A percentile compares a stretch with the other conserved stretches of the same genome.
These are phyloP conservation scores for Wickerhamomyces alni DNA, from an alignment of 805 yeast genomes.

Conservation along the genomic window DNA sequence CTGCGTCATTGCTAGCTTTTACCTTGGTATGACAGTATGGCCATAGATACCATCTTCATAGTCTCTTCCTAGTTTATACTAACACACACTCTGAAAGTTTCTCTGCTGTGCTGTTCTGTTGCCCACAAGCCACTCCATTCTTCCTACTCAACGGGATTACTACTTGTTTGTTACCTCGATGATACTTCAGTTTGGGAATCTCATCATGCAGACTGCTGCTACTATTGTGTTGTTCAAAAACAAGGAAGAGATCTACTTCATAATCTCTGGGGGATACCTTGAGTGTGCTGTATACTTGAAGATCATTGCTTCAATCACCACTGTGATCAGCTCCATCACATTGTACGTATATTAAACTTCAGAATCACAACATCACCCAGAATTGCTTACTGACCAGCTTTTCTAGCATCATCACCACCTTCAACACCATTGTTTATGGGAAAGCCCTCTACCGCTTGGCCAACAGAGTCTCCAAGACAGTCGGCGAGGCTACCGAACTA, in stretches of 20 bases:
- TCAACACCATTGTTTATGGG: conserved; percentile 1
- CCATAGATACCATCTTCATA: too few species aligned
- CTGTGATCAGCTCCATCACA: neutral
- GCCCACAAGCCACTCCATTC: neutral
- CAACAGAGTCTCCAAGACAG: neutral
- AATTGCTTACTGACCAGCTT: too few species aligned
- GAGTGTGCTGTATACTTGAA: neutral
- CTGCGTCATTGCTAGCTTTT: conserved; percentile 6
- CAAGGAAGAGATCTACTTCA: neutral
- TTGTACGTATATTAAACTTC: neutral
- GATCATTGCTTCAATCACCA: neutral
- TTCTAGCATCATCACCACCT: too few species aligned
- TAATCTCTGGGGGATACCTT: neutral
- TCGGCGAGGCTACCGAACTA: neutral
- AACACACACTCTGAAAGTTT: neutral
- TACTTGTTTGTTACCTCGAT: neutral
- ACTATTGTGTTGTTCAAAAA: neutral
- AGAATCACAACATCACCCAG: too few species aligned
- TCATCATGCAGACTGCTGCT: neutral
- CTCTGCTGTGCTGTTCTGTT: neutral
- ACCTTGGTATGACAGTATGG: conserved; percentile 6
- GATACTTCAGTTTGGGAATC: neutral
- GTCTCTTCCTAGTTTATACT: too few species aligned
- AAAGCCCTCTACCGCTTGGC: conserved; percentile 4
- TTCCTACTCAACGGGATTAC: neutral